phyloP scores from a whole-genome alignment of 805 yeast species.

The Sungouiella blattae region DNA sequence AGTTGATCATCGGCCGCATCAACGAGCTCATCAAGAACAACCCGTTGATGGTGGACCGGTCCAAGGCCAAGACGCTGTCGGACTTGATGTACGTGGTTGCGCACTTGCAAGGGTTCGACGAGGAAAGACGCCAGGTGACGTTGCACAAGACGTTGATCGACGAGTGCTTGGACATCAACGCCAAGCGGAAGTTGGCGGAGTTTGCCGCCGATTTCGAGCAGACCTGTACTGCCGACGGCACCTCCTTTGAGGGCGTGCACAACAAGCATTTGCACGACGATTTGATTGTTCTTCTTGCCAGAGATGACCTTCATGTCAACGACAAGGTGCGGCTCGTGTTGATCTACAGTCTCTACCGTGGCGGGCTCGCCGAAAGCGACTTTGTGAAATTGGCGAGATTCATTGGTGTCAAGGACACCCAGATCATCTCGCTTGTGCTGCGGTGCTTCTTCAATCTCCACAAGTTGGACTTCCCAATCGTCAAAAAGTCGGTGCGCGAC shows the following conservation, averaged over 20 bases:
- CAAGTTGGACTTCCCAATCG: constrained; percentile 54
- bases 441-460: constrained; percentile 40
- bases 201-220: constrained; percentile 82
- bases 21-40: constrained; percentile 67
- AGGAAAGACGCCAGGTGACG: constrained; percentile 57
- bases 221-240: constrained; percentile 69
- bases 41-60: constrained; percentile 69
- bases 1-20: constrained; percentile 53
- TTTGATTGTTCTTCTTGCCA: constrained; percentile 51
- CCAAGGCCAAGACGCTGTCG: constrained; percentile 59
- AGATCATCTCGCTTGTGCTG: constrained; percentile 57
- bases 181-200: constrained; percentile 57
- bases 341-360: constrained; percentile 74
- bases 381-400: constrained; percentile 63
- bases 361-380: constrained; percentile 76
- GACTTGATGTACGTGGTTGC: constrained; percentile 77
- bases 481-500: constrained; percentile 38
- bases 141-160: constrained; percentile 61
- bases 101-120: constrained; percentile 62
- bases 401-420: constrained; percentile 41
- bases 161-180: constrained; percentile 59
- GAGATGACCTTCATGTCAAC: constrained; percentile 46
- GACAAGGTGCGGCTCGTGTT: constrained; percentile 76
- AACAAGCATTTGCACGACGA: constrained; percentile 59
- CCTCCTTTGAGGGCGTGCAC: constrained; percentile 62